Conservation (phyloP, 257 asterid species). For the Rauvolfia tetraphylla region DNA sequence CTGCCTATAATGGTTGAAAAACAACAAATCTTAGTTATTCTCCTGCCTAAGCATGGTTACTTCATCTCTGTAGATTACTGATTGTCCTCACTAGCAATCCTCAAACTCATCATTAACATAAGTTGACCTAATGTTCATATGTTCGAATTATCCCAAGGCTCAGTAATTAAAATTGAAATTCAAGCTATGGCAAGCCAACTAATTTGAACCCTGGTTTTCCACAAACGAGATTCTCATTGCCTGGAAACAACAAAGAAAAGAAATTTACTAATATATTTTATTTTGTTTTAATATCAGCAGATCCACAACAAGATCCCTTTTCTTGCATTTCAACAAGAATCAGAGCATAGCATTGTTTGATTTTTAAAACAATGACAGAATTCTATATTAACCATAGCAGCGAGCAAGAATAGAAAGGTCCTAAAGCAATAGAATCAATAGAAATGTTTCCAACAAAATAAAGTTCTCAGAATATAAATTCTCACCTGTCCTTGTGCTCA, state of each 20-base stretch:
- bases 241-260: neutral
- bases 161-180: neutral
- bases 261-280: neutral
- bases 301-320: neutral
- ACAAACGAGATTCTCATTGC: neutral
- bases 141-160: neutral
- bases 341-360: neutral
- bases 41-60: neutral
- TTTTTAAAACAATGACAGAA: neutral
- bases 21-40: neutral
- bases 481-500: slow-evolving; percentile 74
- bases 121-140: neutral
- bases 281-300: neutral
- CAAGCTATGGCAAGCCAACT: neutral
- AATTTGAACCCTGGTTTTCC: neutral
- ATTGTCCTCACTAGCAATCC: neutral
- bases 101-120: neutral
- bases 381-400: neutral
- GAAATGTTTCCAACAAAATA: neutral
- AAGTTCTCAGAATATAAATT: neutral
- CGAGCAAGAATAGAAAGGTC: neutral
- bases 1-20: neutral
- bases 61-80: neutral
- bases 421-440: neutral
- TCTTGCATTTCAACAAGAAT: neutral